Evolutionary conservation across 2,329 filamentous ascomycete species (phyloP), one percentile per base, ranked within the genome.

Genomic region (Phymatotrichopsis omnivora): DNA sequence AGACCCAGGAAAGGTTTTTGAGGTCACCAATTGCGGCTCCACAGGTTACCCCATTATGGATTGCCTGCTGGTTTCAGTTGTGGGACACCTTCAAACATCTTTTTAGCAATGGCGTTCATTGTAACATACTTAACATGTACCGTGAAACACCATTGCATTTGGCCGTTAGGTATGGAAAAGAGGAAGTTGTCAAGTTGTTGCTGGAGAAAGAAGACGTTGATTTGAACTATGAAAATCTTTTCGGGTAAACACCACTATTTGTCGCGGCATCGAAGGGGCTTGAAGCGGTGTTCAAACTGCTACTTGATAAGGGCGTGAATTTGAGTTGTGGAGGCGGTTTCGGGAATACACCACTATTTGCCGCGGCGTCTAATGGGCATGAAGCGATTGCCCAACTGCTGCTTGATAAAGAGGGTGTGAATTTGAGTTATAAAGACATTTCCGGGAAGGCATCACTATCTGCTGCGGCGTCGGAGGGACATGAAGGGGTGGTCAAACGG

Each of bases 261-360:
- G 42, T 40, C 38, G 43, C 54, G 40, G 32, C 42, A 29, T 7
- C 22, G 16, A 41, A 40, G 28, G 46, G 52, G 20, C 38, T 42
- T 24, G 35, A 57, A 38, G 43, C 37, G 20, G 25, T 55, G 11
- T 49, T 52, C 5, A 31, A 24, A 14, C n/a, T 48, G 38, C 33
- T 55, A n/a, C 23, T 55, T 17, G 31, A 39, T 16, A 35, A 39
- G 12, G 51, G 29, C 17, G 44, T 50, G 32, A 20, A 45, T 37
- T 27, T 22, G 34, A 51, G 55, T 44, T 54, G 46, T 30, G 58
- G 49, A 44, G 49, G 38, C 37, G 37, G 23, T 34, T 16, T 20
- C 32, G 40, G 27, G 20, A 54, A 31, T n/a, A 58, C 41, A 38
- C 55, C 52, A 16, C 47, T 57, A 37, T 55, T 51, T 39, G 52